These are phyloP conservation scores for Eucommia ulmoides DNA, from an alignment of 257 asterid species.

Conservation along the genomic window DNA sequence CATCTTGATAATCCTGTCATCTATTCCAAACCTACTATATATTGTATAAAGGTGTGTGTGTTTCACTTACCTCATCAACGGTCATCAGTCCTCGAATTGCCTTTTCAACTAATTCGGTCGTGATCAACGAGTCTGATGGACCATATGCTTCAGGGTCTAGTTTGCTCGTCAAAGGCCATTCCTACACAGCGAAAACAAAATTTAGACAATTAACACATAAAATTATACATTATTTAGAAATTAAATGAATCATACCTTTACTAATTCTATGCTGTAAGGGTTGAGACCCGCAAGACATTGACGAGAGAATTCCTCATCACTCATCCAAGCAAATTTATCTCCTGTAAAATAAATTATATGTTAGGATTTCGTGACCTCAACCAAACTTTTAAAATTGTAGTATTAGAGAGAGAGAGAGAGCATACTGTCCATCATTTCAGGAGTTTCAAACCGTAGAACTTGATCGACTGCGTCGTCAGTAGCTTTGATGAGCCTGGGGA, in stretches of 20 bases:
- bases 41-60: background rate
- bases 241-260: too few relatives aligned
- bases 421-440: too few relatives aligned
- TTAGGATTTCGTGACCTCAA: too few relatives aligned
- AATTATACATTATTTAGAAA: too few relatives aligned
- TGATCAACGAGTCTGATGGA: slow-evolving; percentile 70
- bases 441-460: too few relatives aligned
- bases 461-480: too few relatives aligned
- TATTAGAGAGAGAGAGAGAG: too few relatives aligned
- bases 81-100: slow-evolving; percentile 77
- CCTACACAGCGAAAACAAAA: too few relatives aligned
- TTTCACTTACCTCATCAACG: slow-evolving; percentile 52
- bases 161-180: slow-evolving; percentile 70
- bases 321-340: slow-evolving; percentile 87
- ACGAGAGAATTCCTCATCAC: slow-evolving; percentile 92
- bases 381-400: too few relatives aligned
- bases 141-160: slow-evolving; percentile 77
- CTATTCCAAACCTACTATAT: background rate
- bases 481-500: too few relatives aligned
- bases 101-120: slow-evolving; percentile 67
- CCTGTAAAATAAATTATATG: too few relatives aligned
- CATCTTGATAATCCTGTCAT: background rate
- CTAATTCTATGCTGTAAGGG: slow-evolving; percentile 74
- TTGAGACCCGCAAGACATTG: slow-evolving; percentile 89
- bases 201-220: too few relatives aligned